A percentile compares a stretch with the other conserved stretches of the same genome.
phyloP scores from a whole-genome alignment of 2,329 filamentous ascomycete species.

The Remersonia thermophila region DNA sequence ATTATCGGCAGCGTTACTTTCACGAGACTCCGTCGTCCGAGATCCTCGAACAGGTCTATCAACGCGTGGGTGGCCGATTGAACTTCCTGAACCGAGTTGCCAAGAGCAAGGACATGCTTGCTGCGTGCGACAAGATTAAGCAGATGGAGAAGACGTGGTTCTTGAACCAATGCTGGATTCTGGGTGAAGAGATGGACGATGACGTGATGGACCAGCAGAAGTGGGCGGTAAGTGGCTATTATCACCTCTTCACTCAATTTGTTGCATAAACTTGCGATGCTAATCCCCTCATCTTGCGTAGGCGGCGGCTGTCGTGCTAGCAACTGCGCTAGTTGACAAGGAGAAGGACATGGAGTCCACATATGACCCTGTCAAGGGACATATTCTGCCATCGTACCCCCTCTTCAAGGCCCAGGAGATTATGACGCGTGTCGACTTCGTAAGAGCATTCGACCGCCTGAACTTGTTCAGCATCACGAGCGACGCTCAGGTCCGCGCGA shows the following conservation, averaged over 20 bases:
- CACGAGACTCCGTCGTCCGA: constrained; percentile 42
- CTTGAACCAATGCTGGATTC: constrained; percentile 62
- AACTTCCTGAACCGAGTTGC: constrained; percentile 84
- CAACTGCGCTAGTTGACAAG: constrained; percentile 76
- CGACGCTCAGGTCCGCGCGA: constrained; percentile 74
- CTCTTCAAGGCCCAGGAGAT: constrained; percentile 78
- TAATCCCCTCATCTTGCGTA: constrained; percentile 21
- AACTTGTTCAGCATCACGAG: constrained; percentile 94
- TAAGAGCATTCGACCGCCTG: constrained; percentile 79
- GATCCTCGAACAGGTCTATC: constrained; percentile 66
- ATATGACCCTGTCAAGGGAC: constrained; percentile 55
- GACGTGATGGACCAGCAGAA: constrained; percentile 67
- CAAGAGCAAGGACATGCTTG: constrained; percentile 70
- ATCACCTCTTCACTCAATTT: background rate
- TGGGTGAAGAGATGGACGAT: constrained; percentile 58
- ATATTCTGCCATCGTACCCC: constrained; percentile 67
- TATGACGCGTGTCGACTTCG: constrained; percentile 94
- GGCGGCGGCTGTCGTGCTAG: constrained; percentile 88
- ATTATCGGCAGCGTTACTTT: constrained; percentile 72
- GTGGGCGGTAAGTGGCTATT: constrained; percentile 56
- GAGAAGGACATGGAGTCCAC: constrained; percentile 53
- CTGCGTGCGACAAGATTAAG: constrained; percentile 56
- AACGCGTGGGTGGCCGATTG: constrained; percentile 74
- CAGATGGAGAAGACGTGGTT: constrained; percentile 65
- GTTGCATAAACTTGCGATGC: background rate